Evolutionary conservation across 495 filamentous ascomycete species (phyloP), one percentile per base, ranked within the genome.

Genomic region (Penicillium pancosmium): DNA sequence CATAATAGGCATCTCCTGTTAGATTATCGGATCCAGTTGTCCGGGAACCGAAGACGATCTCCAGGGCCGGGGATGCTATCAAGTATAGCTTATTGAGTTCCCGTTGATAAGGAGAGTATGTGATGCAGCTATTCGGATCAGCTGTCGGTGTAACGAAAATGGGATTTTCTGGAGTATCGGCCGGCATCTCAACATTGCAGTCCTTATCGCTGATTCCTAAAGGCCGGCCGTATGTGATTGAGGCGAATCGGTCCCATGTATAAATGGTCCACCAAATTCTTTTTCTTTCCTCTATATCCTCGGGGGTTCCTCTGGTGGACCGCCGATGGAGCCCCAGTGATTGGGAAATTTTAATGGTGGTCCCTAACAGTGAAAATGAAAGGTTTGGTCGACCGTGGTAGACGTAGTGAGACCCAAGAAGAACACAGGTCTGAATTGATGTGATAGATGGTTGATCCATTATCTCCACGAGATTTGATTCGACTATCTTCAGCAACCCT

Each of bases 241-340:
- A 72, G 0, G 71, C 73, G 38, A 75, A 73, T 51, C 69, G 57
- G 23, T 75, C 73, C 70, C 70, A 73, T 10, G 71, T 75, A 52
- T 73, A 75, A 7, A 73, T 71, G 5, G 70, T 73, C 69, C 73
- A 73, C 73, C 73, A 75, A 0, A 73, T 66, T 46, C 73, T 44
- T 52, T 72, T 73, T 41, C 67, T 61, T 33, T 73, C 73, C 50
- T 75, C 69, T 16, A 66, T 57, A 44, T 68, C 67, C 35, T 68
- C 70, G 18, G 61, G 49, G 4, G 57, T 50, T 1, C 65, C 63
- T 23, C 50, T 38, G 3, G 35, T 27, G 21, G 57, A 54, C 49
- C 69, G 60, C 5, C 71, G 70, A 36, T 75, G 73, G 41, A 75
- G 31, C 0, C 70, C 73, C 38, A 69, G 54, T n/a, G 73, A 68